Percentiles rank a stretch among this genome's conserved stretches.
phyloP scores from a whole-genome alignment of 2,329 filamentous ascomycete genomes.

The Celoporthe dispersa region DNA sequence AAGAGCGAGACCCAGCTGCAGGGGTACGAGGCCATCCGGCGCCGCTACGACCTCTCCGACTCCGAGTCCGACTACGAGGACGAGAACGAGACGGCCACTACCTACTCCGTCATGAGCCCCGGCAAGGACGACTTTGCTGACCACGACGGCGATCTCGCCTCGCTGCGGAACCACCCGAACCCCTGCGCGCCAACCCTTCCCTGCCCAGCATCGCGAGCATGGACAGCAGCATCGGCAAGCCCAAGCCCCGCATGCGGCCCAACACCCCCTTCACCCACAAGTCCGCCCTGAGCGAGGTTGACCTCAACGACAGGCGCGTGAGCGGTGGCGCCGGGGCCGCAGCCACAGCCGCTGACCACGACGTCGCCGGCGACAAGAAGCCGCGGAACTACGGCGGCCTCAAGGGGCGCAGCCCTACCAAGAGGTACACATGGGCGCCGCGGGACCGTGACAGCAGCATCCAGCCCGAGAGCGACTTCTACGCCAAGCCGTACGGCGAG shows the following conservation, averaged over 20 bases:
- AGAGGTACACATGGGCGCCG: constrained; percentile 30
- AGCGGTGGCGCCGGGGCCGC: constrained; percentile 42
- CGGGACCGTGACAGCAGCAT: constrained; percentile 51
- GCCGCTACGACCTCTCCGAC: constrained; percentile 48
- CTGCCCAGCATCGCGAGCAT: constrained; percentile 25
- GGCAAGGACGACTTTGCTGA: constrained; percentile 33
- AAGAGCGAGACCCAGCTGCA: constrained; percentile 38
- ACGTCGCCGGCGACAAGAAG: constrained; percentile 7
- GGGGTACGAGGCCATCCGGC: constrained; percentile 52
- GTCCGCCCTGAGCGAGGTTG: constrained; percentile 50
- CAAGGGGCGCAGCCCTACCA: constrained; percentile 14
- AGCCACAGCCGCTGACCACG: constrained; percentile 8
- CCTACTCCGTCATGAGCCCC: constrained; percentile 30
- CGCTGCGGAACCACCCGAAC: constrained; percentile 51
- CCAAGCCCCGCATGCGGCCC: constrained; percentile 28
- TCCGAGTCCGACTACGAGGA: constrained; percentile 46
- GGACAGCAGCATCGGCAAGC: constrained; percentile 24
- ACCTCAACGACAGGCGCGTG: constrained; percentile 48
- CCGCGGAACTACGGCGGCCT: neutral
- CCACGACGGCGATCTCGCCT: constrained; percentile 30
- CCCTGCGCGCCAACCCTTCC: constrained; percentile 56
- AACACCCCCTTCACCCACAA: constrained; percentile 40
- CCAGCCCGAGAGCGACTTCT: constrained; percentile 54
- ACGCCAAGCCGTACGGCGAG: constrained; percentile 63
- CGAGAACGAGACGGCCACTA: constrained; percentile 34